Base-by-base conservation (phyloP, 495 filamentous ascomycete genomes). In the Amphirosellinia nigrospora region DNA sequence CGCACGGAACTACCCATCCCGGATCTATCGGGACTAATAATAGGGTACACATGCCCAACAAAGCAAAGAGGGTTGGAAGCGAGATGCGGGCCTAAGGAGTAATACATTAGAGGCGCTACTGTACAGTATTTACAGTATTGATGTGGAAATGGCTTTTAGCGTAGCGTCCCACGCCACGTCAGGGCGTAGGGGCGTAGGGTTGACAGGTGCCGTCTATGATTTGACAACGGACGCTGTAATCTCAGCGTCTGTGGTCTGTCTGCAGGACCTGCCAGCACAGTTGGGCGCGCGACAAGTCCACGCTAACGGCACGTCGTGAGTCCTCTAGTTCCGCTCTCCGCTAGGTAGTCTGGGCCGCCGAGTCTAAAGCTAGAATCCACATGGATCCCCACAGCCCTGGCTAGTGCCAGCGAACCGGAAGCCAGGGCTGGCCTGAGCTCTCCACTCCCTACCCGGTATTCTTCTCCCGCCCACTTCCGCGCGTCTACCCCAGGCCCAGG, bases 1-100 rank as follows among this genome's bases (percentile, higher is more conserved):
- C 6, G 7, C 30, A 4, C 38, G 63, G 63, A 41, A 16, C 63
- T 5, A n/a, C 45, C 53, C 63, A 53, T 52, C 21, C 46, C 46
- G 46, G 63, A 53, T 65, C 63, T 30, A 53, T 26, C 63, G 43
- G 61, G 11, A 64, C 43, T 65, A 38, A 65, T 53, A 41, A 65
- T 53, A 28, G 43, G 5, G 43, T 58, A 50, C n/a, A n/a, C n/a
- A 43, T 23, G 19, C 23, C 19, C 13, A 28, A 28, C 45, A 65
- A 53, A 64, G 30, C 41, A 64, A 65, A 53, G 46, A 65, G 39
- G 39, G 1, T 41, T 53, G 34, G 32, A 53, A 65, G 63, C 63
- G 46, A 65, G 63, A 45, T 65, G 63, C 45, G 45, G 16, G n/a
- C 32, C 19, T 5, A 53, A 65, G n/a, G 32, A 65, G 63, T 21